Percentiles rank a stretch among this genome's conserved stretches.
Conservation (phyloP, 495 filamentous ascomycete genomes). For the Hypoxylon fragiforme region DNA sequence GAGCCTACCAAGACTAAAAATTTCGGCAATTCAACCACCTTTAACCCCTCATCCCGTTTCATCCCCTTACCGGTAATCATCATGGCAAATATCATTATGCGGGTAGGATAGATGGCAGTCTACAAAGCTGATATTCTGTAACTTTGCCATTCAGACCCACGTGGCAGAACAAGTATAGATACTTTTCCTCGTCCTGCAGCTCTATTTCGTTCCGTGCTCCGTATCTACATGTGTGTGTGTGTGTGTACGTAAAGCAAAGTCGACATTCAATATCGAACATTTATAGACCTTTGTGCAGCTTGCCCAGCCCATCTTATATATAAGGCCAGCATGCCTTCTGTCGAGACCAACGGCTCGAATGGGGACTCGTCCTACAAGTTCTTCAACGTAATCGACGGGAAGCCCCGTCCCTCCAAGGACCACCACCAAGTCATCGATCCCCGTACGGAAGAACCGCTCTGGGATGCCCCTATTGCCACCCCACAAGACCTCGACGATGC, state of each 20-base stretch:
- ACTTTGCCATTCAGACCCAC: conserved; percentile 6
- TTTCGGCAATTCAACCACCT: conserved; percentile 28
- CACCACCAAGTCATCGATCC: conserved; percentile 49
- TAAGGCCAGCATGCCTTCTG: conserved; percentile 33
- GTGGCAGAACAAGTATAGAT: conserved; percentile 26
- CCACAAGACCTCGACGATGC: conserved; percentile 54
- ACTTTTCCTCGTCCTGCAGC: conserved; percentile 1
- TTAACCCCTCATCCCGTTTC: conserved; percentile 27
- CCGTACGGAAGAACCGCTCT: conserved; percentile 51
- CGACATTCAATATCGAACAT: conserved; percentile 1
- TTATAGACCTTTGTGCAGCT: no score
- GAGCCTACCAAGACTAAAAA: conserved; percentile 12
- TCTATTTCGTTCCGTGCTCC: neutral
- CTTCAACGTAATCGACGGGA: conserved; percentile 53
- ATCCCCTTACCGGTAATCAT: conserved; percentile 18
- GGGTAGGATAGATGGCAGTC: conserved; percentile 4
- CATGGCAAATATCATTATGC: conserved; percentile 26
- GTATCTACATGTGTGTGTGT: neutral
- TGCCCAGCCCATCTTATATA: conserved; percentile 3
- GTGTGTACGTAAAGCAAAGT: neutral
- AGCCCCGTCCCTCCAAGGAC: conserved; percentile 40
- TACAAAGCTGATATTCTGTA: no score
- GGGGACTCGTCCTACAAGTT: conserved; percentile 37
- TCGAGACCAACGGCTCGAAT: conserved; percentile 23
- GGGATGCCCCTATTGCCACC: conserved; percentile 49